Evolutionary conservation across 176 grass and related monocot genomes (phyloP), one percentile per base, ranked within the genome.

Genomic region (Saccharum spontaneum): DNA sequence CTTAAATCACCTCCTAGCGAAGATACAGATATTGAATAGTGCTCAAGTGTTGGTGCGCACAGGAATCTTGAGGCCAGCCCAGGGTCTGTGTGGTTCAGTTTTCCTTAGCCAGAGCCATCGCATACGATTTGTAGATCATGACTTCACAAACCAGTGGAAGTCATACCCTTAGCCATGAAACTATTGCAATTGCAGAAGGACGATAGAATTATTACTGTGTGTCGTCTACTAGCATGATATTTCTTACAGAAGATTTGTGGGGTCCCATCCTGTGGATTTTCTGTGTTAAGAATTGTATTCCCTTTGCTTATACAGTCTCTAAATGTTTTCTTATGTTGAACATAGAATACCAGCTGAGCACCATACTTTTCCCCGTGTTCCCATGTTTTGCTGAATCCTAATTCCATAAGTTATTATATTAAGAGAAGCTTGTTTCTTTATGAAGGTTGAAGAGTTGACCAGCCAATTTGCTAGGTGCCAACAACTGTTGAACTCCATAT

Each of bases 381-480:
- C 13, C 45, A 0, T 48, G 46, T 16, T 49, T 59, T 22, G 7
- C 18, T 1, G 40, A 37, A 52, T 20, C 37, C 55, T 50, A 64
- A 65, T 39, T 8, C 30, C 57, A 18, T 28, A 69, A 77, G 54
- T 18, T 62, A 71, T 79, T 78, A 43, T 57, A 68, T 57, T 68
- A 83, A 83, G 5, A 66, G 59, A 73, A 11, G 8, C 48, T 52
- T 52, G 3, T n/a, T 49, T 78, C 79, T 79, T n/a, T 83, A 30
- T 75, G 10, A 75, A 87, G 89, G 89, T 90, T 62, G 89, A 90
- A 79, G 89, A 90, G 68, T 75, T 90, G 89, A 84, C 75, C 68
- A 84, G 68, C 45, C 89, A 87, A 50, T 90, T 90, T 52, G 48
- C 73, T 33, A 87, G 80, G 48, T 87, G 89, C 69, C 89, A 90